These are phyloP conservation scores for Hyphopichia fennica DNA, from an alignment of 1,139 yeast genomes.

Conservation along the genomic window DNA sequence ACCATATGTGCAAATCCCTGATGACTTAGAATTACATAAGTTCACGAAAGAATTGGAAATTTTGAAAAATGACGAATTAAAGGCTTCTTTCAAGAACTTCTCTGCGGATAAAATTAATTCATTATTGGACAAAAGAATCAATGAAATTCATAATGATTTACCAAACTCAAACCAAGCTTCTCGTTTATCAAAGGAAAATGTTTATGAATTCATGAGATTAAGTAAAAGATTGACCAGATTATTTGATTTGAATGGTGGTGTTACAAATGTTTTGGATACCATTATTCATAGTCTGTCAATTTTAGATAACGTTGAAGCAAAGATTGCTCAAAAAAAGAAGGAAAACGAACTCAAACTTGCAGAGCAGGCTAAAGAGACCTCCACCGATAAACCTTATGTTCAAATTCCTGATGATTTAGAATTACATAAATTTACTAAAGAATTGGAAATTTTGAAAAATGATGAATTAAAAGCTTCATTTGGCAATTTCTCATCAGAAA, in stretches of 20 bases:
- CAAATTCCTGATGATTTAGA: conserved; percentile 22
- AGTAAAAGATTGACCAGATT: conserved; percentile 14
- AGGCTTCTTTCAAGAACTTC: conserved; percentile 3
- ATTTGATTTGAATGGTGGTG: conserved; percentile 19
- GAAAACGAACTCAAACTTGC: not conserved
- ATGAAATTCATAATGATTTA: conserved; percentile 6
- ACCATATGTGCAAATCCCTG: conserved; percentile 21
- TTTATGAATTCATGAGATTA: conserved; percentile 13
- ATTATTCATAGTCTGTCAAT: conserved; percentile 15
- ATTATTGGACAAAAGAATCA: conserved; percentile 3
- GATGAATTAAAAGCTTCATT: conserved; percentile 18
- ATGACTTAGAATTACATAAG: conserved; percentile 19
- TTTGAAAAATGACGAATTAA: conserved; percentile 10
- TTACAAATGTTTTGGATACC: conserved; percentile 19
- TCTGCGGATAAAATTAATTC: conserved; percentile 5
- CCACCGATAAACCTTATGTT: conserved; percentile 7
- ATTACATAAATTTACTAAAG: conserved; percentile 23
- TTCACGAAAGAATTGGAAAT: conserved; percentile 13
- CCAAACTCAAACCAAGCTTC: conserved; percentile 14
- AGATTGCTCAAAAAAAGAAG: conserved; percentile 1
- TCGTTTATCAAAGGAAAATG: conserved; percentile 14
- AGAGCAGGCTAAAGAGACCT: not conserved
- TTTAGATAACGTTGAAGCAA: conserved; percentile 7
- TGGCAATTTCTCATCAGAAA: conserved; percentile 8
- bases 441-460: conserved; percentile 18